These are phyloP conservation scores for Apiotrichum sp. DNA, from an alignment of 1,284 basidiomycete genomes.

Conservation along the genomic window DNA sequence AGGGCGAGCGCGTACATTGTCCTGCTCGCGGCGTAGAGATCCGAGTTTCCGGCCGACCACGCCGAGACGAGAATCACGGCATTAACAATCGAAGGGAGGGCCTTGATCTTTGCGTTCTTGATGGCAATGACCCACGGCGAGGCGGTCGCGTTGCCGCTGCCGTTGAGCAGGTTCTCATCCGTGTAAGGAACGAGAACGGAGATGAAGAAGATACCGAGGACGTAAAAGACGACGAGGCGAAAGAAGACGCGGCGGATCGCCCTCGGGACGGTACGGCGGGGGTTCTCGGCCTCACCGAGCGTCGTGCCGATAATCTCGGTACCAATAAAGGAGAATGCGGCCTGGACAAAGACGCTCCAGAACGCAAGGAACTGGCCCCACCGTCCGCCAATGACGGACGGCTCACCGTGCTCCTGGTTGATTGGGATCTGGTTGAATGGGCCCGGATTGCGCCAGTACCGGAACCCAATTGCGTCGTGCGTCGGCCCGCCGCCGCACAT, in stretches of 20 bases:
- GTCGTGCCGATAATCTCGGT: slow-evolving; percentile 70
- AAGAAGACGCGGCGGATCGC: slow-evolving; percentile 75
- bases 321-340: slow-evolving; percentile 76
- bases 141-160: slow-evolving; percentile 52
- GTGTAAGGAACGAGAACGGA: slow-evolving; percentile 73
- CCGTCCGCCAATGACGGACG: slow-evolving; percentile 18
- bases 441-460: slow-evolving; percentile 64
- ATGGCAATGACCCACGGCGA: slow-evolving; percentile 77
- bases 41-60: slow-evolving; percentile 77
- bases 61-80: slow-evolving; percentile 63
- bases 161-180: slow-evolving; percentile 56
- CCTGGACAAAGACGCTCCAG: slow-evolving; percentile 63
- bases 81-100: slow-evolving; percentile 51
- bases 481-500: slow-evolving; percentile 64
- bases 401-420: slow-evolving; percentile 9
- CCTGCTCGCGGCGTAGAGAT: slow-evolving; percentile 72
- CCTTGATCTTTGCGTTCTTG: slow-evolving; percentile 64
- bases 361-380: slow-evolving; percentile 64
- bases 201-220: slow-evolving; percentile 48
- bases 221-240: slow-evolving; percentile 68
- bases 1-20: slow-evolving; percentile 75
- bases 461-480: slow-evolving; percentile 45
- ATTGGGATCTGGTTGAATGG: slow-evolving; percentile 16
- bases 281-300: slow-evolving; percentile 56
- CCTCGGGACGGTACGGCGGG: slow-evolving; percentile 68